Conservation (phyloP, 2,329 filamentous ascomycete genomes). For the Fusarium fujikuroi region DNA sequence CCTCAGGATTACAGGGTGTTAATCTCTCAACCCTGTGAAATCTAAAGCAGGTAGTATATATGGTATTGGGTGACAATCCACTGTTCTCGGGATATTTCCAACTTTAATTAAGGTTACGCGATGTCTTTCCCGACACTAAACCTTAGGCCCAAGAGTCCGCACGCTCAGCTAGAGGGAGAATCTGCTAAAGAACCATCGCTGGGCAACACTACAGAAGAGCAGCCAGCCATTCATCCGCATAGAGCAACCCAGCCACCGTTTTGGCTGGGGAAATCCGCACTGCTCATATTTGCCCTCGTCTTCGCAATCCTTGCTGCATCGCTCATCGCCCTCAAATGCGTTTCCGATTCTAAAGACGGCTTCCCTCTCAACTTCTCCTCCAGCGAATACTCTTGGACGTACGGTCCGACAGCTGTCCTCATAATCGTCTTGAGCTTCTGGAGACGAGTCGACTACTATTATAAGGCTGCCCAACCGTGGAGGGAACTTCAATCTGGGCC, state of each 20-base stretch:
- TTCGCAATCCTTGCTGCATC: accelerated
- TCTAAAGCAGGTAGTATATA: background rate
- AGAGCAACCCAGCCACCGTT: accelerated
- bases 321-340: background rate
- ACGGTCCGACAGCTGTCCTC: background rate
- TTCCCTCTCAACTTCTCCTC: background rate
- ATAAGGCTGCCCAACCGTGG: background rate
- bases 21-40: background rate
- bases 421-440: background rate
- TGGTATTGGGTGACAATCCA: background rate
- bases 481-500: background rate
- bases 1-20: background rate
- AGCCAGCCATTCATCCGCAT: background rate
- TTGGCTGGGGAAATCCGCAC: background rate
- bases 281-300: accelerated
- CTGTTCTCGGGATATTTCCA: background rate
- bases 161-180: background rate
- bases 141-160: background rate
- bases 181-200: background rate
- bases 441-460: background rate
- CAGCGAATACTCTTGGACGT: background rate
- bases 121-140: background rate
- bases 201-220: accelerated
- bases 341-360: accelerated
- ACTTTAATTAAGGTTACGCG: background rate